Percentiles rank a stretch among this genome's conserved stretches.
phyloP scores from a whole-genome alignment of 768 basidiomycete genomes.

The Tulasnella calospora region DNA sequence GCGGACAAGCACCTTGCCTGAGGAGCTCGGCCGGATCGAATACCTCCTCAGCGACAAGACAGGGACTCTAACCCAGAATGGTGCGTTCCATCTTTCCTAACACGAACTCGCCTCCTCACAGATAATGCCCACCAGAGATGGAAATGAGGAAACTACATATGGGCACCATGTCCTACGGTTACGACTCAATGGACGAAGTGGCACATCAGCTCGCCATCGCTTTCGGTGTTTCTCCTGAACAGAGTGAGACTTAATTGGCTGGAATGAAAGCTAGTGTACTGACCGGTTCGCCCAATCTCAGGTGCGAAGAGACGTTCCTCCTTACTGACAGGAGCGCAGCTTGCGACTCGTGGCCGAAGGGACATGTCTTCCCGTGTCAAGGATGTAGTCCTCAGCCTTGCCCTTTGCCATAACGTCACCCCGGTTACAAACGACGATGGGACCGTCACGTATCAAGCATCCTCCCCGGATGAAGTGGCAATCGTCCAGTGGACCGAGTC shows the following conservation, averaged over 20 bases:
- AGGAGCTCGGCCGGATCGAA: slow-evolving; percentile 91
- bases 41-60: slow-evolving; percentile 98
- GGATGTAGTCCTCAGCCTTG: slow-evolving; percentile 89
- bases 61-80: slow-evolving; percentile 95
- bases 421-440: slow-evolving; percentile 94
- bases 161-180: slow-evolving; percentile 96
- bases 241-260: slow-evolving; percentile 39
- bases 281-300: neutral
- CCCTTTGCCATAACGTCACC: slow-evolving; percentile 95
- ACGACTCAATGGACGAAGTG: slow-evolving; percentile 99
- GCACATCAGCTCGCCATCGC: slow-evolving; percentile 83
- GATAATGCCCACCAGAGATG: slow-evolving; percentile 63
- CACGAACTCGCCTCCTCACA: neutral
- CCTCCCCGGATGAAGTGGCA: slow-evolving; percentile 97
- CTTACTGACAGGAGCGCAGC: slow-evolving; percentile 66
- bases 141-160: slow-evolving; percentile 98
- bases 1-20: slow-evolving; percentile 93
- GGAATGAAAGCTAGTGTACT: neutral
- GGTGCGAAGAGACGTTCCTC: slow-evolving; percentile 44
- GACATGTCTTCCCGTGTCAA: slow-evolving; percentile 93
- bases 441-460: slow-evolving; percentile 93
- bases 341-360: slow-evolving; percentile 80
- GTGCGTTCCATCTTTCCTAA: slow-evolving; percentile 41
- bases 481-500: slow-evolving; percentile 97
- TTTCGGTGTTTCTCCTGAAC: slow-evolving; percentile 63